phyloP scores from a whole-genome alignment of 495 filamentous ascomycete genomes.

The Penicillium odoratum region DNA sequence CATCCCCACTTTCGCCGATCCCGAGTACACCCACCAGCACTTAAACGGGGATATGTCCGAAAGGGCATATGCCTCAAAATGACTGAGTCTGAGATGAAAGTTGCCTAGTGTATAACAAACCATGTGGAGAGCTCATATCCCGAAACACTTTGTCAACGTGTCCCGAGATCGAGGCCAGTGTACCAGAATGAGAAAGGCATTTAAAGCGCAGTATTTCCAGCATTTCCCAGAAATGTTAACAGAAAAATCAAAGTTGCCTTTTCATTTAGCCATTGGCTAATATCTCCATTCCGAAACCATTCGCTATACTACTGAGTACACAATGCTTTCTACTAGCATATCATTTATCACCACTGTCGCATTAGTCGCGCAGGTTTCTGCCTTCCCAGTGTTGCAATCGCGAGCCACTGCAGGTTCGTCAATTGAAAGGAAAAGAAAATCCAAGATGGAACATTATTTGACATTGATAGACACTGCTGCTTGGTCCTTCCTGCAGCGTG shows the following conservation, averaged over 20 bases:
- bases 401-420: slow-evolving; percentile 22
- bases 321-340: slow-evolving; percentile 14
- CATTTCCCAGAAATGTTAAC: background rate
- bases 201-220: background rate
- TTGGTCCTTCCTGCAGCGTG: slow-evolving; percentile 26
- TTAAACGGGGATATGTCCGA: background rate
- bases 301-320: background rate
- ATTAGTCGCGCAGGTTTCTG: slow-evolving; percentile 17
- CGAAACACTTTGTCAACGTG: background rate
- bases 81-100: background rate
- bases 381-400: slow-evolving; percentile 14
- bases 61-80: background rate
- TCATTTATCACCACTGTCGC: slow-evolving; percentile 4
- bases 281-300: background rate
- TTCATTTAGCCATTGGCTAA: background rate
- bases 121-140: background rate
- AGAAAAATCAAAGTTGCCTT: background rate
- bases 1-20: background rate
- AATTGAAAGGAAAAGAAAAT: background rate
- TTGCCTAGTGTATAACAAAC: background rate
- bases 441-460: background rate
- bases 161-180: background rate
- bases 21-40: background rate
- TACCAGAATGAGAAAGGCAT: background rate
- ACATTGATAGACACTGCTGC: slow-evolving; percentile 23